Percentiles rank a stretch among this genome's conserved stretches.
Conservation (phyloP, 179 eudicot genomes). For the Drosera spatulata region DNA sequence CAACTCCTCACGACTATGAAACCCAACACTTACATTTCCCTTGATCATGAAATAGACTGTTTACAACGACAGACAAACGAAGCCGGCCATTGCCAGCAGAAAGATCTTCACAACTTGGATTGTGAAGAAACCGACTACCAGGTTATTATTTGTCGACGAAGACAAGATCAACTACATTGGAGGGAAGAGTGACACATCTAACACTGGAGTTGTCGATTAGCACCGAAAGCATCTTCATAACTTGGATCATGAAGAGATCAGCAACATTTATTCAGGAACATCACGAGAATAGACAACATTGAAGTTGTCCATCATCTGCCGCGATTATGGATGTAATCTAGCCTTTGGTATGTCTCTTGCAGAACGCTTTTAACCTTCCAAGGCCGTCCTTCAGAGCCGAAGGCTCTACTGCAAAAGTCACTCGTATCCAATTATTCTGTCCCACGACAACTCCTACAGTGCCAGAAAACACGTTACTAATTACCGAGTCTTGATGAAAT, state of each 20-base stretch:
- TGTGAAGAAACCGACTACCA: neutral
- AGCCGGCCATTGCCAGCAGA: too few relatives aligned
- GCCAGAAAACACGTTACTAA: neutral
- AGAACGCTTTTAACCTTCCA: conserved; percentile 3
- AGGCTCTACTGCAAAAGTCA: conserved; percentile 42
- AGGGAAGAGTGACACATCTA: too few relatives aligned
- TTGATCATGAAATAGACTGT: too few relatives aligned
- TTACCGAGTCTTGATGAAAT: neutral
- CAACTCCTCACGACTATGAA: too few relatives aligned
- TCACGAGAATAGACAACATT: neutral
- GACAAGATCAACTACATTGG: too few relatives aligned
- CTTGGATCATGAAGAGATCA: neutral
- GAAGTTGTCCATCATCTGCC: conserved; percentile 5
- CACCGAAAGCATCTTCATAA: neutral
- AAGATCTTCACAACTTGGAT: neutral
- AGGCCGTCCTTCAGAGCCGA: conserved; percentile 36
- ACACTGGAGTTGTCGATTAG: too few relatives aligned
- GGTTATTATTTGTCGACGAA: neutral
- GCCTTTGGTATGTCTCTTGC: conserved; percentile 23
- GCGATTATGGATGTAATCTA: neutral
- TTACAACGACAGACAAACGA: too few relatives aligned
- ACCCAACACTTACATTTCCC: too few relatives aligned
- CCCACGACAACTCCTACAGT: conserved; percentile 37
- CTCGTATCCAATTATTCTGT: conserved; percentile 45
- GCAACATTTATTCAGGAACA: neutral